phyloP scores from a whole-genome alignment of 352 stramenopile species.

The Phytophthora hybrid region DNA sequence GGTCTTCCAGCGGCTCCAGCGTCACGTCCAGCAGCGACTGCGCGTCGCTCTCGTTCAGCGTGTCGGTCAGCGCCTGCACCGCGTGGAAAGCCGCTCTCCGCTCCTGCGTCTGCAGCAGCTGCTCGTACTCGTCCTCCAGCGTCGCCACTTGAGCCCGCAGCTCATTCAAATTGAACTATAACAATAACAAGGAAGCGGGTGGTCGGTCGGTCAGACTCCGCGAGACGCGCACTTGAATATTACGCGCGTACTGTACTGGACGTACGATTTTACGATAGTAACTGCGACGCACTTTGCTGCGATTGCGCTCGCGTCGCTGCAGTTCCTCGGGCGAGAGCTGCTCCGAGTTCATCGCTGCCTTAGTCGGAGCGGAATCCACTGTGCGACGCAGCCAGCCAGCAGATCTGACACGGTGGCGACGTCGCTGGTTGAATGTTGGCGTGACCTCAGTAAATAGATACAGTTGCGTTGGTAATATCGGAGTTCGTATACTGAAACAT shows the following conservation, averaged over 20 bases:
- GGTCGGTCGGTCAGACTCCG: background rate
- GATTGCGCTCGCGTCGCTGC: conserved; percentile 56
- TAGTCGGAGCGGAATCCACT: background rate
- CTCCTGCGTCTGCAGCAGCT: conserved; percentile 45
- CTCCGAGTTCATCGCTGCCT: conserved; percentile 5
- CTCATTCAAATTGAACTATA: conserved; percentile 55
- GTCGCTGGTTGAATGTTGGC: conserved; percentile 15
- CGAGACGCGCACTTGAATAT: conserved; percentile 5
- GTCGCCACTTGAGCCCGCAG: conserved; percentile 55
- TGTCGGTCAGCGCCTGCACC: conserved; percentile 18
- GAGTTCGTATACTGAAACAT: conserved; percentile 23
- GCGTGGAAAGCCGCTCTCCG: conserved; percentile 21
- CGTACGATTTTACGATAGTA: conserved; percentile 68
- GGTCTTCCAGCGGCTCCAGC: conserved; percentile 35
- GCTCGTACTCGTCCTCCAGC: conserved; percentile 56
- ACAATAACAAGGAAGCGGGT: background rate
- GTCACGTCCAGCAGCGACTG: conserved; percentile 35
- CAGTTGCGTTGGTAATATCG: conserved; percentile 16
- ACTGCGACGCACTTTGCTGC: conserved; percentile 59
- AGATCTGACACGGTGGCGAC: background rate
- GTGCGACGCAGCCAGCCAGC: background rate
- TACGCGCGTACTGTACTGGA: no score
- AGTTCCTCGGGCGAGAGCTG: conserved; percentile 49
- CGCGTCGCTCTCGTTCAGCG: conserved; percentile 25
- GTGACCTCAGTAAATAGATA: conserved; percentile 16